Base-by-base conservation (phyloP, 768 basidiomycete species). In the Tricholoma terreum region DNA sequence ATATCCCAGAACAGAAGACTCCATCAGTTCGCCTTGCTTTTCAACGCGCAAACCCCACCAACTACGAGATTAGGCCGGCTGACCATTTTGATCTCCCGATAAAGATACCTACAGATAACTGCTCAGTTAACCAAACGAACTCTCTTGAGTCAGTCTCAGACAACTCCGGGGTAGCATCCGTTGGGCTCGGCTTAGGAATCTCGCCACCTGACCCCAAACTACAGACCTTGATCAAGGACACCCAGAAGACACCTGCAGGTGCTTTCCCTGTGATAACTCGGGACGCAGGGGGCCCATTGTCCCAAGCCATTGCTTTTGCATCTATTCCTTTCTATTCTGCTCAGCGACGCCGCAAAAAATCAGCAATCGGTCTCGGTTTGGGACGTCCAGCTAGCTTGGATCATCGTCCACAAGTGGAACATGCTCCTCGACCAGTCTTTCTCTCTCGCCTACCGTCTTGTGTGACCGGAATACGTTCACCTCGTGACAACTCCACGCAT, bases 351-450 rank as follows among this genome's bases (percentile, higher is more conserved):
- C 30, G 40, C 19, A 54, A 19, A 15, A 63, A 63, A 38, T 42
- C 55, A 15, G 33, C 54, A 10, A 56, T 31, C 14, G 59, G 62
- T 40, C 50, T 63, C 11, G 62, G 59, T 43, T 55, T 63, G 9
- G 59, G 62, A 42, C 27, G 51, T 5, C 57, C 59, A 19, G 60
- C 57, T 15, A 52, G 36, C 35, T 9, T 58, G 19, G 35, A n/a
- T 12, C 22, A 19, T 3, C n/a, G 22, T 27, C 36, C 24, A 6
- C 43, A 54, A 45, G 7, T 35, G 8, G 43, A 52, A 17, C 31
- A 10, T 14, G 15, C 27, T 52, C 6, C 36, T 30, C 36, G 9
- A 27, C 33, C 30, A 1, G 46, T 10, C 4, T 33, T 4, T 34
- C 11, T 14, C 2, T 15, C 21, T 17, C 24, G 2, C n/a, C 6